Conservation (phyloP, 257 asterid genomes). For the Solanum phureja region DNA sequence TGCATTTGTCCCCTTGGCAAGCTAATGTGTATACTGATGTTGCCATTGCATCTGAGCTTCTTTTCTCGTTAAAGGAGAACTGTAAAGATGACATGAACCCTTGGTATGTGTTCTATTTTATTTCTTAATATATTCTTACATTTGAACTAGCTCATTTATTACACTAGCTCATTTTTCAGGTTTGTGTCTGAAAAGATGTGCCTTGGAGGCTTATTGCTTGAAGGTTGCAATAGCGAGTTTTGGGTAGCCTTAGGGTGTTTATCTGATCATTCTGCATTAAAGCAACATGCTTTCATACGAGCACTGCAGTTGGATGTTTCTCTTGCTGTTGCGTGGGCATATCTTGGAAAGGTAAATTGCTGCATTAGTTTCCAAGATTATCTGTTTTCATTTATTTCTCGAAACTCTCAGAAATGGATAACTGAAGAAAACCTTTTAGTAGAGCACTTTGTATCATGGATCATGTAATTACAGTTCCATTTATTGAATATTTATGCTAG, state of each 20-base stretch:
- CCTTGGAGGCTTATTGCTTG: slow-evolving; percentile 68
- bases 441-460: background rate
- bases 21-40: slow-evolving; percentile 72
- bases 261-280: slow-evolving; percentile 47
- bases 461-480: background rate
- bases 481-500: background rate
- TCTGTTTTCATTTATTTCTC: background rate
- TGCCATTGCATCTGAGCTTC: slow-evolving; percentile 66
- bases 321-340: slow-evolving; percentile 95
- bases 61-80: slow-evolving; percentile 45
- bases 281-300: slow-evolving; percentile 88
- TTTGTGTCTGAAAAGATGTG: slow-evolving; percentile 92
- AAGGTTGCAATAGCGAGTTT: slow-evolving; percentile 79
- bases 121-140: background rate
- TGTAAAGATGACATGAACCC: slow-evolving; percentile 20
- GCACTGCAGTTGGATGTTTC: slow-evolving; percentile 85
- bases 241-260: slow-evolving; percentile 95
- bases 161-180: slow-evolving; percentile 36
- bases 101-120: slow-evolving; percentile 40
- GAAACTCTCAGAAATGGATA: background rate
- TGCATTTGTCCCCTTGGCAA: slow-evolving; percentile 90
- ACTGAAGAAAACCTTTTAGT: background rate
- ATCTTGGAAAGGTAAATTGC: slow-evolving; percentile 73
- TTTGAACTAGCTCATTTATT: background rate
- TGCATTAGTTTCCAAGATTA: background rate